These are phyloP conservation scores for Aspergillus nidulans DNA, from an alignment of 495 filamentous ascomycete genomes.

Conservation along the genomic window DNA sequence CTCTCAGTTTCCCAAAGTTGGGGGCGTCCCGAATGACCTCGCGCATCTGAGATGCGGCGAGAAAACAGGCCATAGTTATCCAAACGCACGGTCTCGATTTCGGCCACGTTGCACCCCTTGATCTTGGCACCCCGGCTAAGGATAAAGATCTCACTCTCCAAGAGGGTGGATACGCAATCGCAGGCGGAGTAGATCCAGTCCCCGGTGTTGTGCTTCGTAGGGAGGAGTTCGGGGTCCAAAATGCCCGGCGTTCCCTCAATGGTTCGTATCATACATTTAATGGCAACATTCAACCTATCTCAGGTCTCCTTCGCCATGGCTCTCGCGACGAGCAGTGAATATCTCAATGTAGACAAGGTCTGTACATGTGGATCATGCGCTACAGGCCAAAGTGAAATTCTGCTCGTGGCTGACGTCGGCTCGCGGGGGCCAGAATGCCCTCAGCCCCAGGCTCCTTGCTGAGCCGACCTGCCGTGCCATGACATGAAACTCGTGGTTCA, in stretches of 20 bases:
- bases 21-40: conserved; percentile 14
- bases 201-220: background rate
- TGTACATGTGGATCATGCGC: background rate
- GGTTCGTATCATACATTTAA: background rate
- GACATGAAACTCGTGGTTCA: conserved; percentile 11
- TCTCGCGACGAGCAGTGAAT: background rate
- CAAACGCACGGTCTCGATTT: conserved; percentile 19
- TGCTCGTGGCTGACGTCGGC: background rate
- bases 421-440: conserved; percentile 8
- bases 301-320: background rate
- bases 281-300: background rate
- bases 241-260: background rate
- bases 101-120: conserved; percentile 27
- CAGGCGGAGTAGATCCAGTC: background rate
- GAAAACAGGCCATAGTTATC: background rate
- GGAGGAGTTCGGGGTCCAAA: background rate
- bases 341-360: background rate
- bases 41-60: conserved; percentile 5
- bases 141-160: conserved; percentile 28
- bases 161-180: conserved; percentile 6
- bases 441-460: background rate
- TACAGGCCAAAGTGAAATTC: background rate
- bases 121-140: conserved; percentile 25
- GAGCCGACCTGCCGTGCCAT: conserved; percentile 11
- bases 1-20: conserved; percentile 8